Conservation (phyloP, 2,329 filamentous ascomycete species). For the Aspergillus carbonarius region DNA sequence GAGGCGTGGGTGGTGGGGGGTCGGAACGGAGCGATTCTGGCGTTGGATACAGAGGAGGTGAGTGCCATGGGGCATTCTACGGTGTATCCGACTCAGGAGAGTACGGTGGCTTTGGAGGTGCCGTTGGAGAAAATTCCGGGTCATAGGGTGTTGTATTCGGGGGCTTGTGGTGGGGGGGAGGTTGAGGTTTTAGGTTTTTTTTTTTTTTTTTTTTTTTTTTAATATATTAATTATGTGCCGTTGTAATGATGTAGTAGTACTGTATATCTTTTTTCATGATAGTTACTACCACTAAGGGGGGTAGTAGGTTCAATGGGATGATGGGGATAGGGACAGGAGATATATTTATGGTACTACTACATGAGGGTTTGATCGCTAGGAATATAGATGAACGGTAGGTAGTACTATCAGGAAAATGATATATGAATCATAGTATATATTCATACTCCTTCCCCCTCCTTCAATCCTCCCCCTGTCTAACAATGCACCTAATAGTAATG, state of each 20-base stretch:
- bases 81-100: constrained; percentile 39
- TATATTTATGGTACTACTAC: no score
- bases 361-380: no score
- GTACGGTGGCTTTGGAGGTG: constrained; percentile 40
- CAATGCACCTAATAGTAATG: neutral
- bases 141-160: constrained; percentile 44
- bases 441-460: neutral
- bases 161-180: constrained; percentile 32
- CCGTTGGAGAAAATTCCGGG: constrained; percentile 38
- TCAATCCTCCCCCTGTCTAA: neutral
- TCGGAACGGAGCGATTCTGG: constrained; percentile 44
- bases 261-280: no score
- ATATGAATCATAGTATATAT: neutral
- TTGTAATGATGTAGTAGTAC: neutral
- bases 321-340: no score
- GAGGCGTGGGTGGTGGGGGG: constrained; percentile 43
- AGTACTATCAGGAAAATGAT: neutral
- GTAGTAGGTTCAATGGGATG: no score
- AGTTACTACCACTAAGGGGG: no score
- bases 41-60: constrained; percentile 44
- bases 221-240: no score
- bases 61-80: constrained; percentile 45
- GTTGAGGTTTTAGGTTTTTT: no score
- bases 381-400: no score
- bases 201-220: no score